Evolutionary conservation across 768 basidiomycete genomes (phyloP).

Genomic region (Pleurotus cornucopiae): DNA sequence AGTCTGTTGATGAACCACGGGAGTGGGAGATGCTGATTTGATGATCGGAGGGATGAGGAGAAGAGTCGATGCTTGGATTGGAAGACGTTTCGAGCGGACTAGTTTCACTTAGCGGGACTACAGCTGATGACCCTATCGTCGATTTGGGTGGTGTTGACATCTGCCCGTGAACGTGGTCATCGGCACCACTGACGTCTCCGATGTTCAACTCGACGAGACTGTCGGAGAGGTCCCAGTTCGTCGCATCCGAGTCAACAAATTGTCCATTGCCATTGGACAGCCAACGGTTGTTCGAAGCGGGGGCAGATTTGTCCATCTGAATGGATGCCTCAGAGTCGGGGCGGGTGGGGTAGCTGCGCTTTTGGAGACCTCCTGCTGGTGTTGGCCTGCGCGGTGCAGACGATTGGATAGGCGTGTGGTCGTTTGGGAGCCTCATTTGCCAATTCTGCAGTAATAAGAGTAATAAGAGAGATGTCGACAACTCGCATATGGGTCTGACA

Average conservation of each 20-base stretch:
- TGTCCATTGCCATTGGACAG: conserved; percentile 61
- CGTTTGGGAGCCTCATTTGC: conserved; percentile 37
- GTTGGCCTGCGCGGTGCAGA: conserved; percentile 24
- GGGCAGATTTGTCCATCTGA: conserved; percentile 23
- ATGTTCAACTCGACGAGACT: conserved; percentile 73
- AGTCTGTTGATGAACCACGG: conserved; percentile 80
- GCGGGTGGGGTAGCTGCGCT: conserved; percentile 31
- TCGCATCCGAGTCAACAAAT: conserved; percentile 51
- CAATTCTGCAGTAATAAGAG: conserved; percentile 35
- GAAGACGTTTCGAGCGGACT: conserved; percentile 75
- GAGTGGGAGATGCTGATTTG: conserved; percentile 68
- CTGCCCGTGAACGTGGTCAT: conserved; percentile 42
- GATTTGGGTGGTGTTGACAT: conserved; percentile 69
- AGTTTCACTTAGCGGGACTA: conserved; percentile 55
- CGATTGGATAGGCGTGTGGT: conserved; percentile 29
- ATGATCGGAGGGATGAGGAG: conserved; percentile 66
- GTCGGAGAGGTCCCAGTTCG: conserved; percentile 69
- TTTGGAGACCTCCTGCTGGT: conserved; percentile 31
- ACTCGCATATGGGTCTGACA: conserved; percentile 26
- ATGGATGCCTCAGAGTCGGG: conserved; percentile 29
- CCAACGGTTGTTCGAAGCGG: conserved; percentile 51
- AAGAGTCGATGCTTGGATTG: conserved; percentile 67
- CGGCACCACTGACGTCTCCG: conserved; percentile 42
- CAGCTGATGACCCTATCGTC: conserved; percentile 45
- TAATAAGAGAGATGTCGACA: conserved; percentile 20